Percentiles rank a stretch among this genome's conserved stretches.
phyloP scores from a whole-genome alignment of 1,284 basidiomycete genomes.

The Sutorius eximius region DNA sequence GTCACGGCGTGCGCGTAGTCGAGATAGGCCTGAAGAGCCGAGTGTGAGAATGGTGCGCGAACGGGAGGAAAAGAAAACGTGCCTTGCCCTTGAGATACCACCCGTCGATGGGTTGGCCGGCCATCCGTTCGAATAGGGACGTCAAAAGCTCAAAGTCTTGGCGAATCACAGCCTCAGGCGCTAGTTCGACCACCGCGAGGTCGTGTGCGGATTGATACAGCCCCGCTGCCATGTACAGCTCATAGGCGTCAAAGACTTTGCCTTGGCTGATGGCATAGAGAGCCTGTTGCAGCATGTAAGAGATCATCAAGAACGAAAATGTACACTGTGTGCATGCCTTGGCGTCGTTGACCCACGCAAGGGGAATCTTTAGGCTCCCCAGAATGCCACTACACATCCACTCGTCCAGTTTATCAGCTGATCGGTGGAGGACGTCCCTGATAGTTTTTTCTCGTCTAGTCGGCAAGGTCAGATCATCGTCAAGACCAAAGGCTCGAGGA shows the following conservation, averaged over 20 bases:
- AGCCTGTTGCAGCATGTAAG: slow-evolving; percentile 48
- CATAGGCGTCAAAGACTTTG: slow-evolving; percentile 76
- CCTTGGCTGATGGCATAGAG: slow-evolving; percentile 62
- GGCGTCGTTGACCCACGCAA: slow-evolving; percentile 85
- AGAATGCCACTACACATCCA: slow-evolving; percentile 74
- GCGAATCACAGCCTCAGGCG: slow-evolving; percentile 85
- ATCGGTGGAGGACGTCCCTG: slow-evolving; percentile 77
- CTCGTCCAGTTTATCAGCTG: slow-evolving; percentile 66
- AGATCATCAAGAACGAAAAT: not conserved
- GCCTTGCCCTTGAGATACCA: slow-evolving; percentile 85
- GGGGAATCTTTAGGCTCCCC: slow-evolving; percentile 78
- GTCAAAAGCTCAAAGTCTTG: slow-evolving; percentile 76
- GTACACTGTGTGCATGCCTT: slow-evolving; percentile 50
- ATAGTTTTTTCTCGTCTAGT: slow-evolving; percentile 76
- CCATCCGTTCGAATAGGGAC: slow-evolving; percentile 72
- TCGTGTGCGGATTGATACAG: slow-evolving; percentile 77
- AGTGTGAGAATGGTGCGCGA: slow-evolving; percentile 5
- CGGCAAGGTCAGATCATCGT: slow-evolving; percentile 6
- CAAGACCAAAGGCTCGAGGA: not conserved
- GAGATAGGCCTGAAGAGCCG: slow-evolving; percentile 53
- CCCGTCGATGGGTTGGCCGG: slow-evolving; percentile 59
- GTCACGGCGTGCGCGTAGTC: slow-evolving; percentile 70
- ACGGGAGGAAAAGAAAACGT: slow-evolving; percentile 20
- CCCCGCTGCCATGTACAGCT: slow-evolving; percentile 72
- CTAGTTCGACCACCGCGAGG: slow-evolving; percentile 80